A percentile compares a stretch with the other conserved stretches of the same genome.
phyloP scores from a whole-genome alignment of 805 yeast genomes.

The Metschnikowia orientalis region DNA sequence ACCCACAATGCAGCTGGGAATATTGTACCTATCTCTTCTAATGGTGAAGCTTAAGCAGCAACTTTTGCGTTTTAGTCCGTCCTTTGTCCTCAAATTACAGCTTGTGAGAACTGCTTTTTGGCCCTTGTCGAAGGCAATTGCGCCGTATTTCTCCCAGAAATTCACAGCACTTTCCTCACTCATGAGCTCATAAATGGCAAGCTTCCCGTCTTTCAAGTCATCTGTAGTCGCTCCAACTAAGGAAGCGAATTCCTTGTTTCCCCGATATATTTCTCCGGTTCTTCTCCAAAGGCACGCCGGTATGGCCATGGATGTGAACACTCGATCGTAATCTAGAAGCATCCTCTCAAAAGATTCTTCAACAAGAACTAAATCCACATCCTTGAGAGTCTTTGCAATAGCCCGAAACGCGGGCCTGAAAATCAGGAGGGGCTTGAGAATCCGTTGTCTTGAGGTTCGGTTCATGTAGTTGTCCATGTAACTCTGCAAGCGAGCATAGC shows the following conservation, averaged over 20 bases:
- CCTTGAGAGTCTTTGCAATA: conserved; percentile 83
- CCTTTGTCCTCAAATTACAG: conserved; percentile 79
- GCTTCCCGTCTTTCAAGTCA: conserved; percentile 84
- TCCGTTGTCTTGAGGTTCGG: conserved; percentile 73
- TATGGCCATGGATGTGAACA: conserved; percentile 94
- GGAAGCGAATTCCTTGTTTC: conserved; percentile 93
- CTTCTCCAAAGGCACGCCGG: conserved; percentile 98
- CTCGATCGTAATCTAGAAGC: conserved; percentile 89
- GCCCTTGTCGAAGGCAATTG: conserved; percentile 91
- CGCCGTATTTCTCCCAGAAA: conserved; percentile 96
- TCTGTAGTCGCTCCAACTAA: conserved; percentile 86
- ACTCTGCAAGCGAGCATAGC: conserved; percentile 81
- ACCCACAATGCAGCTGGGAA: conserved; percentile 94
- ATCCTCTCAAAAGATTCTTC: conserved; percentile 93
- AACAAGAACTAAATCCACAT: conserved; percentile 84
- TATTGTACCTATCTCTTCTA: conserved; percentile 85
- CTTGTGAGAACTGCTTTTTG: conserved; percentile 93
- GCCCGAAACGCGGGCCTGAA: conserved; percentile 93
- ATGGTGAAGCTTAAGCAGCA: conserved; percentile 95
- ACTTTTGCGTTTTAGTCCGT: conserved; percentile 71
- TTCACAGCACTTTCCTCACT: conserved; percentile 94
- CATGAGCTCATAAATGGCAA: conserved; percentile 91
- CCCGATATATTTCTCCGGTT: conserved; percentile 93
- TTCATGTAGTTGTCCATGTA: conserved; percentile 95
- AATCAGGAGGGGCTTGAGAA: conserved; percentile 76